These are phyloP conservation scores for Psilocybe mexicana DNA, from an alignment of 1,284 basidiomycete genomes.

Conservation along the genomic window DNA sequence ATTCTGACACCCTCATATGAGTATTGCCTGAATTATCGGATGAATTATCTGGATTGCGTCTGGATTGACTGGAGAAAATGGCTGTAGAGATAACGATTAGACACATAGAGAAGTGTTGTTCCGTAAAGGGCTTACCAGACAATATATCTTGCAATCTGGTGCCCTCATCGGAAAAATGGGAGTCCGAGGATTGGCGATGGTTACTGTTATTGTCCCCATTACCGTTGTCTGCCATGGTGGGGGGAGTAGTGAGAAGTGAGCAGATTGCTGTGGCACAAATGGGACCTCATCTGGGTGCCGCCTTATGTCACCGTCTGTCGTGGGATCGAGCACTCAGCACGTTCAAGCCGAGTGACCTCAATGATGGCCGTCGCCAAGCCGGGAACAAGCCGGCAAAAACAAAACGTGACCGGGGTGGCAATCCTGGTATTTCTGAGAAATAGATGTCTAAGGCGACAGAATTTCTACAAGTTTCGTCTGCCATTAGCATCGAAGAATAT, in stretches of 20 bases:
- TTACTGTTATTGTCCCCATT: not conserved
- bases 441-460: no score
- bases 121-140: slow-evolving; percentile 5
- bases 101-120: not conserved
- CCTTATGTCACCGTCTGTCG: slow-evolving; percentile 9
- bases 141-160: slow-evolving; percentile 21
- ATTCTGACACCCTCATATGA: slow-evolving; percentile 29
- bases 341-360: not conserved
- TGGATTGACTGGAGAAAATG: slow-evolving; percentile 41
- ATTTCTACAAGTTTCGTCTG: no score
- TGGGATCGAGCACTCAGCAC: not conserved
- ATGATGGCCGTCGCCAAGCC: slow-evolving; percentile 13
- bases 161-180: slow-evolving; percentile 2
- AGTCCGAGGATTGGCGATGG: not conserved
- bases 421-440: no score
- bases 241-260: not conserved
- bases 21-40: slow-evolving; percentile 8
- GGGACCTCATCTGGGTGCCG: not conserved
- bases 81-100: slow-evolving; percentile 30
- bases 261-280: not conserved
- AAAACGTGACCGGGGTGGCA: not conserved
- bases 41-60: slow-evolving; percentile 16
- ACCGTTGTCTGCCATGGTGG: slow-evolving; percentile 15
- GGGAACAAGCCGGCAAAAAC: slow-evolving; percentile 18
- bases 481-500: no score